These are phyloP conservation scores for Populus tremula DNA, from an alignment of 345 rosid genomes.

Conservation along the genomic window DNA sequence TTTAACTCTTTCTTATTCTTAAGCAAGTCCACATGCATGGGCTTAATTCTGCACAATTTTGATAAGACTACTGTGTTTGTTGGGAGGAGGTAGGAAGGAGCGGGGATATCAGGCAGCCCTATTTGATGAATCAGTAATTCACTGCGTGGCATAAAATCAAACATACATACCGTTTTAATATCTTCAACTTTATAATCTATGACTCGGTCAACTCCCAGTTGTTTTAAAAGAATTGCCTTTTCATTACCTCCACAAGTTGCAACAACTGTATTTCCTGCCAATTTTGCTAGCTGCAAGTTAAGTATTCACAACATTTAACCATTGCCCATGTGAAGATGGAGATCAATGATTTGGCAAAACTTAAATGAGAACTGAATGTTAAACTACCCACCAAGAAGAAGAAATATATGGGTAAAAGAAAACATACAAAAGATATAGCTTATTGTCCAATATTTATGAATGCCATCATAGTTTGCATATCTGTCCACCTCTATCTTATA, in stretches of 20 bases:
- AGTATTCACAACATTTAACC: constrained; percentile 13
- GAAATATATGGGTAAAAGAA: background rate
- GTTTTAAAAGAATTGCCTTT: constrained; percentile 77
- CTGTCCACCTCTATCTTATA: no score
- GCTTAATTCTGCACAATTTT: no score
- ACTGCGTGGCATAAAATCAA: no score
- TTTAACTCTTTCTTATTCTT: no score
- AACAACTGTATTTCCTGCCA: constrained; percentile 78
- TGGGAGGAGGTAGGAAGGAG: no score
- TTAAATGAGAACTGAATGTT: background rate
- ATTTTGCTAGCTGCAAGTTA: constrained; percentile 72
- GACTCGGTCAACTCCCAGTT: constrained; percentile 79
- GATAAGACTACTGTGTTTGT: no score
- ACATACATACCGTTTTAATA: constrained; percentile 62
- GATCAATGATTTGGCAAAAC: background rate
- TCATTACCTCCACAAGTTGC: constrained; percentile 95
- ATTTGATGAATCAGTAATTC: no score
- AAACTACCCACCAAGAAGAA: background rate
- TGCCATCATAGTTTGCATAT: no score
- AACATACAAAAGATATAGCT: no score
- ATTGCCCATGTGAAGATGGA: constrained; percentile 3
- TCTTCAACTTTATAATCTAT: constrained; percentile 82
- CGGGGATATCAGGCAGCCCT: no score
- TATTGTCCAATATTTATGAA: no score
- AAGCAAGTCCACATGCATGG: no score